A percentile compares a stretch with the other conserved stretches of the same genome.
phyloP scores from a whole-genome alignment of 495 filamentous ascomycete genomes.

The Tuber melanosporum region DNA sequence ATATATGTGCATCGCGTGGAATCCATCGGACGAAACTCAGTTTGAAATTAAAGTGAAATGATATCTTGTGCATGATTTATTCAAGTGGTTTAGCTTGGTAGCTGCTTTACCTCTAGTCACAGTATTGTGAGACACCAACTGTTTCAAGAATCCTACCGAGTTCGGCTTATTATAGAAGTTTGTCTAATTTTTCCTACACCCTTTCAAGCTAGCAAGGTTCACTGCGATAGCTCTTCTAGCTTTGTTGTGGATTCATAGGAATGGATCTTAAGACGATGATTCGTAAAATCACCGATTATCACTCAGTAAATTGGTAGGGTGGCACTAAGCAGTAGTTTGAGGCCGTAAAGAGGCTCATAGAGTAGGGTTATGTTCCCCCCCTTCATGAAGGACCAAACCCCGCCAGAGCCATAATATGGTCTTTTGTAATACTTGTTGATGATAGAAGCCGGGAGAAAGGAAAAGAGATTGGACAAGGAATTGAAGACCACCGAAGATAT shows the following conservation, averaged over 20 bases:
- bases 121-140: background rate
- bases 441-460: too few relatives aligned
- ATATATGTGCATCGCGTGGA: background rate
- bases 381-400: background rate
- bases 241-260: background rate
- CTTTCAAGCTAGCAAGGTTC: background rate
- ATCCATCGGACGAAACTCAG: too few relatives aligned
- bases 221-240: background rate
- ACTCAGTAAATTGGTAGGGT: background rate
- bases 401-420: too few relatives aligned
- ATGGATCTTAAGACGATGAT: background rate
- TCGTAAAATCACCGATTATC: background rate
- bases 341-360: background rate
- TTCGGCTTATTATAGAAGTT: background rate
- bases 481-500: too few relatives aligned
- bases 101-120: background rate
- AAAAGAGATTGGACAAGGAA: too few relatives aligned
- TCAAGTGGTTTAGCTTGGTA: background rate
- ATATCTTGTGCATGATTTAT: conserved; percentile 3
- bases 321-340: background rate
- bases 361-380: background rate
- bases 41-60: background rate
- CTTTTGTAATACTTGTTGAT: too few relatives aligned
- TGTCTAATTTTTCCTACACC: background rate
- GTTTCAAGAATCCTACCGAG: background rate